These are phyloP conservation scores for Lodderomyces pseudojiufengensis DNA, from an alignment of 1,139 yeast species.

Conservation along the genomic window DNA sequence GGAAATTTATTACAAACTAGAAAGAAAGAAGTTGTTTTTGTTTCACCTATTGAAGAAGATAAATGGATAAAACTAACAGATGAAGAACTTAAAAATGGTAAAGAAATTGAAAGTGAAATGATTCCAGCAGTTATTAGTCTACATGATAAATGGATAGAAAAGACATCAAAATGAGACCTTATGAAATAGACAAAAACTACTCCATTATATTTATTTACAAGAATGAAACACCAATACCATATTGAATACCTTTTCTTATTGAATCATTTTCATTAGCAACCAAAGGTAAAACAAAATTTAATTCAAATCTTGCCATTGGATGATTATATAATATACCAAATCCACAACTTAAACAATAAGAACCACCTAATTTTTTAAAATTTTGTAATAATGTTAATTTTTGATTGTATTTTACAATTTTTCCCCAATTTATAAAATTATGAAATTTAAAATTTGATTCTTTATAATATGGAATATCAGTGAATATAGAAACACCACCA, in stretches of 20 bases:
- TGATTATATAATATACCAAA: conserved; percentile 78
- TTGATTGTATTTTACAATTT: conserved; percentile 48
- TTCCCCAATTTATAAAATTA: conserved; percentile 71
- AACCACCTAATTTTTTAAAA: conserved; percentile 23
- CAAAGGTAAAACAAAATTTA: conserved; percentile 80
- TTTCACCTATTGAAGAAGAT: conserved; percentile 46
- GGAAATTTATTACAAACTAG: conserved; percentile 91
- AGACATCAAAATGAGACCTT: conserved; percentile 1
- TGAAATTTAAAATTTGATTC: conserved; percentile 69
- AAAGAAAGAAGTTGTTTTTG: conserved; percentile 84
- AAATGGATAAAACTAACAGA: conserved; percentile 52
- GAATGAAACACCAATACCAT: conserved; percentile 87
- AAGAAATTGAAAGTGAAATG: conserved; percentile 72
- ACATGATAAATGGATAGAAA: conserved; percentile 60
- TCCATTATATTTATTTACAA: conserved; percentile 35
- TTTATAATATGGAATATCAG: conserved; percentile 57
- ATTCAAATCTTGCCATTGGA: conserved; percentile 87
- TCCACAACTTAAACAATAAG: conserved; percentile 59
- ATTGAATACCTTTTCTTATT: conserved; percentile 81
- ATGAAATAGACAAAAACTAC: no score
- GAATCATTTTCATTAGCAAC: conserved; percentile 62
- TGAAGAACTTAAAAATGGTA: conserved; percentile 32
- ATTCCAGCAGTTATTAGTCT: conserved; percentile 67
- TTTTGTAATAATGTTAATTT: conserved; percentile 15
- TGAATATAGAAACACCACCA: conserved; percentile 66